Conservation (phyloP, 2,329 filamentous ascomycete genomes). For the Xylaria arbuscula region DNA sequence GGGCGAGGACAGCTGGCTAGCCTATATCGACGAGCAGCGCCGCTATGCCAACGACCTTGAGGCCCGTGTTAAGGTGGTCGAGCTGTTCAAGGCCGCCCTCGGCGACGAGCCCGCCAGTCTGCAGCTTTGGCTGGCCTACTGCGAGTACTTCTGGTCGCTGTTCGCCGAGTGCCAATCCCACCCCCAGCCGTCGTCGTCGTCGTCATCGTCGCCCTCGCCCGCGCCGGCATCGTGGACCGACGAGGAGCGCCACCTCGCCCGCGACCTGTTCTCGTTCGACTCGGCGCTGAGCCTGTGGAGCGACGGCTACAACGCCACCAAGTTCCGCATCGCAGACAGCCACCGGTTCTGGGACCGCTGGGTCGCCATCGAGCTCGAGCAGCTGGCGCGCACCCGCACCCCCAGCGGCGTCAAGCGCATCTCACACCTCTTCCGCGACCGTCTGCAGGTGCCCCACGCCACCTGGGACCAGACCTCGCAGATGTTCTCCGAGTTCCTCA, state of each 20-base stretch:
- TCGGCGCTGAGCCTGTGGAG: slow-evolving; percentile 75
- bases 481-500: slow-evolving; percentile 78
- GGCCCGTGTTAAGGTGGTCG: slow-evolving; percentile 74
- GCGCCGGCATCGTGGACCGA: slow-evolving; percentile 62
- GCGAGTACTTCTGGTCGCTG: slow-evolving; percentile 80
- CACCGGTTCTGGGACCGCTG: slow-evolving; percentile 84
- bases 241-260: slow-evolving; percentile 75
- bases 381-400: slow-evolving; percentile 68
- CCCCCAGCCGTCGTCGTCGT: slow-evolving; percentile 11
- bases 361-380: slow-evolving; percentile 76
- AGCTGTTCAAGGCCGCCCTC: slow-evolving; percentile 77
- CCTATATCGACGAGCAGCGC: slow-evolving; percentile 79
- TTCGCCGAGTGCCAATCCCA: slow-evolving; percentile 70
- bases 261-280: slow-evolving; percentile 77
- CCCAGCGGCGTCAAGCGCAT: slow-evolving; percentile 71
- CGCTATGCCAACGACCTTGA: slow-evolving; percentile 71
- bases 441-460: slow-evolving; percentile 77
- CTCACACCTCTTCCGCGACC: slow-evolving; percentile 75
- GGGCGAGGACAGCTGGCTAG: slow-evolving; percentile 81
- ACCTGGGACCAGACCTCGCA: slow-evolving; percentile 81
- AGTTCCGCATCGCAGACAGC: slow-evolving; percentile 80
- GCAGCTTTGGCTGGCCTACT: slow-evolving; percentile 80
- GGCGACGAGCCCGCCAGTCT: slow-evolving; percentile 78
- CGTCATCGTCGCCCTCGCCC: neutral
- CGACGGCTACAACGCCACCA: slow-evolving; percentile 76